Conservation (phyloP, 1,284 basidiomycete genomes). For the Heliocybe sulcata region DNA sequence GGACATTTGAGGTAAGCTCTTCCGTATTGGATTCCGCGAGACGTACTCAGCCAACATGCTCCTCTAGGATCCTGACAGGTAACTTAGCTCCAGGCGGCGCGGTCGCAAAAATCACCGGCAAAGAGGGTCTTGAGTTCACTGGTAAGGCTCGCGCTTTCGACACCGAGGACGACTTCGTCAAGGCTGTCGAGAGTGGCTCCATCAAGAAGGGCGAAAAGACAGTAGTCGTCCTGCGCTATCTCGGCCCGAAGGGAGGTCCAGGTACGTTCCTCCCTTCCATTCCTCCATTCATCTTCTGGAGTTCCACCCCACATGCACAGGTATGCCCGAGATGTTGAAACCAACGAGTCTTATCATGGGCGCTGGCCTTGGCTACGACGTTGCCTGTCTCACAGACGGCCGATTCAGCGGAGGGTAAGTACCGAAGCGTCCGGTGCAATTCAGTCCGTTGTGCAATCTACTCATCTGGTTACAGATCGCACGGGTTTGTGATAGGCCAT, state of each 20-base stretch:
- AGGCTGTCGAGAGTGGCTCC: conserved; percentile 73
- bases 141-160: conserved; percentile 85
- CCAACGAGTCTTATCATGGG: conserved; percentile 90
- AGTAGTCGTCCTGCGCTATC: conserved; percentile 83
- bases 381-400: conserved; percentile 90
- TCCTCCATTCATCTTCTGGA: background rate
- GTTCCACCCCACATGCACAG: conserved; percentile 24
- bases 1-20: conserved; percentile 74
- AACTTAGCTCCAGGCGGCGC: conserved; percentile 91
- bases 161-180: conserved; percentile 73
- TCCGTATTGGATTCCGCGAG: background rate
- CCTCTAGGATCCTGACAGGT: conserved; percentile 65
- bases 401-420: conserved; percentile 88
- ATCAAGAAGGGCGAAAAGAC: conserved; percentile 87
- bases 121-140: conserved; percentile 81
- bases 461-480: conserved; percentile 44
- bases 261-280: conserved; percentile 34
- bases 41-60: background rate
- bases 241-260: conserved; percentile 87
- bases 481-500: conserved; percentile 89
- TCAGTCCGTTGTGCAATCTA: background rate
- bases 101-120: conserved; percentile 93
- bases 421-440: background rate
- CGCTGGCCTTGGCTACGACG: conserved; percentile 85
- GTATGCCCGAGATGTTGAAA: conserved; percentile 95